Percentiles rank a stretch among this genome's conserved stretches.
Conservation (phyloP, 2,329 filamentous ascomycete species). For the Lachnellula cervina region DNA sequence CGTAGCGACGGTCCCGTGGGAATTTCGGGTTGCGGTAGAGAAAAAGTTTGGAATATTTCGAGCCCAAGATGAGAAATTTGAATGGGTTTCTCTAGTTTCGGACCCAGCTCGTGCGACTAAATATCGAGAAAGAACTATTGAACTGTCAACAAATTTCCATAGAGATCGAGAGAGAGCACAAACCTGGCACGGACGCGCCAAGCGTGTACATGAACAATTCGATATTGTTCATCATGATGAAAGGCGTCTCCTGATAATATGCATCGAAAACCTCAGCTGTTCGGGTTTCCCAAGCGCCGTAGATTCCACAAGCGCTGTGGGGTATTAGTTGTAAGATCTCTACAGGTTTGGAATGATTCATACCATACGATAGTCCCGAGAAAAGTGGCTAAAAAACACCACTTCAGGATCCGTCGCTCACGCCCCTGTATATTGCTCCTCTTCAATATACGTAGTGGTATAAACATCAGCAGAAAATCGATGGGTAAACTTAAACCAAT, state of each 20-base stretch:
- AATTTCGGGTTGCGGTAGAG: neutral
- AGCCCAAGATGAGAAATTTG: neutral
- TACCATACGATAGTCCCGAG: constrained; percentile 29
- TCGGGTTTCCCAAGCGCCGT: constrained; percentile 20
- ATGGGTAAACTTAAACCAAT: constrained; percentile 26
- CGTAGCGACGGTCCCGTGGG: neutral
- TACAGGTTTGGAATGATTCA: neutral
- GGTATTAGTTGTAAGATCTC: neutral
- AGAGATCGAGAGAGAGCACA: neutral
- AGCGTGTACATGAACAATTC: constrained; percentile 30
- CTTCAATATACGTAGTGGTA: constrained; percentile 25
- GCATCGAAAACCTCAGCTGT: constrained; percentile 14
- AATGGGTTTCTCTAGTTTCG: neutral
- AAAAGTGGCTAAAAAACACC: constrained; percentile 28
- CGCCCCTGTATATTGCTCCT: constrained; percentile 19
- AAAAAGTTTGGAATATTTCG: neutral
- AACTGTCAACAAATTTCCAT: neutral
- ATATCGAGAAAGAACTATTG: neutral
- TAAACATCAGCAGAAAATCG: constrained; percentile 25
- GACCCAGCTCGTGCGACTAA: neutral
- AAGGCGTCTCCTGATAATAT: constrained; percentile 25
- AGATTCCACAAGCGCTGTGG: constrained; percentile 16
- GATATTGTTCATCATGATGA: constrained; percentile 29
- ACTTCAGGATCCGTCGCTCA: constrained; percentile 26
- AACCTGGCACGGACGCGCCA: constrained; percentile 29